A percentile compares a stretch with the other conserved stretches of the same genome.
phyloP scores from a whole-genome alignment of 2,329 filamentous ascomycete species.

The Xylaria sp. region DNA sequence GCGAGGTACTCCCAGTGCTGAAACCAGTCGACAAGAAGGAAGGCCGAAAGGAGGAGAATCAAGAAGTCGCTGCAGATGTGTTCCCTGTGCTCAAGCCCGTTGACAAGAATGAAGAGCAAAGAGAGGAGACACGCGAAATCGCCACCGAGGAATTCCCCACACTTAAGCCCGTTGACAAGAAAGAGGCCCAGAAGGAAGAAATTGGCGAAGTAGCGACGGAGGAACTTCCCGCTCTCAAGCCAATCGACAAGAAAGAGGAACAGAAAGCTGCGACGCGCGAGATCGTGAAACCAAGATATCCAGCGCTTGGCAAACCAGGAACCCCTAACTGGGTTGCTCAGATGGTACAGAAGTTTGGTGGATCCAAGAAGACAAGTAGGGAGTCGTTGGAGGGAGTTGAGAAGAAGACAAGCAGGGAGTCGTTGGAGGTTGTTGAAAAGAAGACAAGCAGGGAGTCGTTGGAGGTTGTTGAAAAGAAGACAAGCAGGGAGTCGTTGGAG shows the following conservation, averaged over 20 bases:
- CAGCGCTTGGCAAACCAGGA: background rate
- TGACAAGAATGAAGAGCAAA: background rate
- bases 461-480: constrained; percentile 37
- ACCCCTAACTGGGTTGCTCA: constrained; percentile 26
- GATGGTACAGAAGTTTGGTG: constrained; percentile 34
- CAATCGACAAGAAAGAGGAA: too few species aligned
- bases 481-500: constrained; percentile 2
- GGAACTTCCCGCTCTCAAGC: too few species aligned
- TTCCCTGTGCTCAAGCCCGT: too few species aligned
- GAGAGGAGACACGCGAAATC: constrained; percentile 8
- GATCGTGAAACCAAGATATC: background rate
- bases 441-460: too few species aligned
- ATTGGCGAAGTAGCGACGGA: too few species aligned
- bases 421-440: too few species aligned
- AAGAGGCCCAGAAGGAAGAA: too few species aligned
- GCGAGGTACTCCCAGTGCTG: constrained; percentile 3
- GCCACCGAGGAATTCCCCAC: constrained; percentile 3
- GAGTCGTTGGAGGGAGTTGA: constrained; percentile 38
- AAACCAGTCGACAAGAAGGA: constrained; percentile 7
- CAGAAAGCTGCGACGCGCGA: constrained; percentile 6
- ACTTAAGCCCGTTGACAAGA: constrained; percentile 8
- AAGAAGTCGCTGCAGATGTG: too few species aligned
- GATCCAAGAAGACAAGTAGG: constrained; percentile 32
- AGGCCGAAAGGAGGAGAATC: too few species aligned
- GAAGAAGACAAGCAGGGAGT: constrained; percentile 28